Conservation (phyloP, 2,329 filamentous ascomycete species). For the Clonostachys rhizophaga region DNA sequence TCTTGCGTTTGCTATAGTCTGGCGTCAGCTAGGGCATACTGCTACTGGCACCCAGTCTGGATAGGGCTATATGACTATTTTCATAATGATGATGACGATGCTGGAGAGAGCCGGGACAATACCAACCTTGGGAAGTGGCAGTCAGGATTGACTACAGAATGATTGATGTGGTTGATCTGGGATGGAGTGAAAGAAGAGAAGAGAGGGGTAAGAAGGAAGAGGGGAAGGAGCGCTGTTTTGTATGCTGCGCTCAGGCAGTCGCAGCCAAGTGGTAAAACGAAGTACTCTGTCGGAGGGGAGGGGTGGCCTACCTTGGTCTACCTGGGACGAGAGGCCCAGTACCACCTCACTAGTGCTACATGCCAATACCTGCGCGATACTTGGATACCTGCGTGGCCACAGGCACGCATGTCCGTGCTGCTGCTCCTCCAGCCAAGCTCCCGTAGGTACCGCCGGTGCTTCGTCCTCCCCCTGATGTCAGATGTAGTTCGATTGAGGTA, state of each 20-base stretch:
- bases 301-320: neutral
- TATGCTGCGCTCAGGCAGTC: conserved; percentile 11
- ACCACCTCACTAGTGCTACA: neutral
- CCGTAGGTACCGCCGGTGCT: too few species aligned
- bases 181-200: conserved; percentile 14
- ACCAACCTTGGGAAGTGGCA: conserved; percentile 5
- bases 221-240: conserved; percentile 22
- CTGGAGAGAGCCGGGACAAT: neutral
- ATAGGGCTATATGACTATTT: neutral
- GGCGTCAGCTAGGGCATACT: neutral
- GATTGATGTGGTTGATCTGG: conserved; percentile 11
- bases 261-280: conserved; percentile 4
- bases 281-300: conserved; percentile 2
- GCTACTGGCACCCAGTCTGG: neutral
- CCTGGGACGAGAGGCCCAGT: neutral
- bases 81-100: neutral
- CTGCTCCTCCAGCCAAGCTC: too few species aligned
- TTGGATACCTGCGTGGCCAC: too few species aligned
- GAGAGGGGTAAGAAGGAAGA: conserved; percentile 12
- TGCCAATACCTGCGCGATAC: neutral
- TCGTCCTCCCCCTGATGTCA: too few species aligned
- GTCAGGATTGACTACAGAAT: too few species aligned
- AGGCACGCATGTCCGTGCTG: too few species aligned
- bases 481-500: too few species aligned
- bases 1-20: neutral